Evolutionary conservation across 257 asterid species (phyloP), one percentile per base, ranked within the genome.

Genomic region (Solanum sejunctum): DNA sequence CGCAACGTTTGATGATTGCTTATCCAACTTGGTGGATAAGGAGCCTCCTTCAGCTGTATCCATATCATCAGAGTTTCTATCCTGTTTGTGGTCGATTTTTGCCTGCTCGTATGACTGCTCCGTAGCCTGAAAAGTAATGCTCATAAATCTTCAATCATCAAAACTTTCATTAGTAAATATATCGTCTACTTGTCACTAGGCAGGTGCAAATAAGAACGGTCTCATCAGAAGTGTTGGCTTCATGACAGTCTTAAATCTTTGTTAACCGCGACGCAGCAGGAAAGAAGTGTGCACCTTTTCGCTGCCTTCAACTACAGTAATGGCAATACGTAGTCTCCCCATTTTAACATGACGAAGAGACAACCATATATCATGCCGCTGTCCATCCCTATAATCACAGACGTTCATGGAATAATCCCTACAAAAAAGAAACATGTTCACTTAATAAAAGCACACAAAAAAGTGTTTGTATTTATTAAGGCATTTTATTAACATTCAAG

Each of bases 311-410:
- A 86, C 55, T 69, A 97, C 95, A 32, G 98, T 93, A 58, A 97
- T 72, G 18, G 98, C 99, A 86, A 97, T 92, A 91, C 81, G 98
- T 88, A 97, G 80, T 84, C 98, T 90, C 89, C 99, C 99, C 86
- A 86, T 87, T 87, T 94, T 97, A 58, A 93, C 90, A 83, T 92
- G 93, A 89, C 90, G 91, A 70, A 97, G 97, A 84, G 98, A 86
- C 92, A 97, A 87, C 99, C 99, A 97, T 83, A 97, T 84, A 83
- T 97, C 98, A 85, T 91, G 94, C 92, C 97, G 91, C 90, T 91
- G 95, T 56, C 98, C 96, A 81, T 89, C 98, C 89, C 93, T 89
- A 79, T 90, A 85, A 64, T 93, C 96, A 18, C 88, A 88, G 88
- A 94, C 41, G 91, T 88, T 92, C 52, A 95, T 85, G 56, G 89